phyloP scores from a whole-genome alignment of 169 alveolate genomes.

The Eimeria falciformis region DNA sequence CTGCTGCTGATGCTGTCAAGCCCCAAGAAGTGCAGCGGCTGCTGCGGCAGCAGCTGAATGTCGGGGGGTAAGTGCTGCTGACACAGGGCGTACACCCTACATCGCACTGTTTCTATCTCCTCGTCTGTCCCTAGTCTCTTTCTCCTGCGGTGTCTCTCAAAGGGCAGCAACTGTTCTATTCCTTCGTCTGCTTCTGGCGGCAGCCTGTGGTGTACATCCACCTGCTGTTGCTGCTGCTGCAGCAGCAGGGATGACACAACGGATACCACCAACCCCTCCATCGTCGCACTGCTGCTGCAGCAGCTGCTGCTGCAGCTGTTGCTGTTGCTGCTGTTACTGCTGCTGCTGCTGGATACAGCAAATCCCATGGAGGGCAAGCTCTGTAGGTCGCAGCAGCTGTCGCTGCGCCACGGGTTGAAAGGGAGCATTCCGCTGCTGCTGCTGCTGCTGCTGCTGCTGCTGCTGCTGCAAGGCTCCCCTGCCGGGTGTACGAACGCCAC shows the following conservation, averaged over 20 bases:
- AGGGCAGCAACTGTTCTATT: background rate
- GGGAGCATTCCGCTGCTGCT: background rate
- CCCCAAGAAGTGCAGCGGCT: slow-evolving; percentile 44
- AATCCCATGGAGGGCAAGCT: background rate
- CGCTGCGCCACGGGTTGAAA: background rate
- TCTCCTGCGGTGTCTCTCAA: slow-evolving; percentile 17
- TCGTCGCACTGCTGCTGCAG: slow-evolving; percentile 41
- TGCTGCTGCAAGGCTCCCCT: slow-evolving; percentile 43
- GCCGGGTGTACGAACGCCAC: slow-evolving; percentile 4
- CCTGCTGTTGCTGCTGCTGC: slow-evolving; percentile 22
- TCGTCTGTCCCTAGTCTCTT: background rate
- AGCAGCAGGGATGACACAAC: background rate
- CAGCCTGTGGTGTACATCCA: slow-evolving; percentile 35
- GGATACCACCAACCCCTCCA: slow-evolving; percentile 22
- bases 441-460: background rate
- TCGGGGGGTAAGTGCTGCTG: slow-evolving; percentile 26
- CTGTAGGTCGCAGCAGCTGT: slow-evolving; percentile 41
- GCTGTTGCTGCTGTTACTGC: slow-evolving; percentile 5
- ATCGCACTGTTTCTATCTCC: background rate
- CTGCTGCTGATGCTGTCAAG: slow-evolving; percentile 50
- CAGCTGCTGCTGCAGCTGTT: background rate
- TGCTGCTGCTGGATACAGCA: too few species aligned
- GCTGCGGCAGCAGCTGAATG: slow-evolving; percentile 28
- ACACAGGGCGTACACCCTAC: slow-evolving; percentile 4
- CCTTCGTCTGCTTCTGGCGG: slow-evolving; percentile 32